Evolutionary conservation across 345 rosid species (phyloP).

Genomic region (Clarkia xantiana): DNA sequence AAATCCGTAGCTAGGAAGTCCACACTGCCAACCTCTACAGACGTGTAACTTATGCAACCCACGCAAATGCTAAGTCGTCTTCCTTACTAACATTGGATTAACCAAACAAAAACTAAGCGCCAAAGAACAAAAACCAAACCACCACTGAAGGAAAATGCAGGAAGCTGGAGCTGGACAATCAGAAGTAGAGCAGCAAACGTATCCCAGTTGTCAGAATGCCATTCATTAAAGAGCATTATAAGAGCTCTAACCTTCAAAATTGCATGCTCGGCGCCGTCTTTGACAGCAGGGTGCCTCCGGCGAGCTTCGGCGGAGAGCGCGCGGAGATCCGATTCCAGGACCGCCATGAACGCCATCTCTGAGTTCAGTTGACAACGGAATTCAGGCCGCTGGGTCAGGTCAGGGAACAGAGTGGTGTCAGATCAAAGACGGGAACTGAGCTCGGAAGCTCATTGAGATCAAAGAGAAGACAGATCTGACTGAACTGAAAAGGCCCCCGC

Average conservation of each 20-base stretch:
- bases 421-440: conserved; percentile 1
- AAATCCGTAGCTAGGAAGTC: no score
- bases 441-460: conserved; percentile 1
- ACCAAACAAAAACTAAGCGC: no score
- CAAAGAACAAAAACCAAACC: no score
- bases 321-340: conserved; percentile 91
- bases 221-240: background rate
- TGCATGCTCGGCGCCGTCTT: conserved; percentile 94
- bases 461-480: background rate
- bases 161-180: no score
- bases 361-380: background rate
- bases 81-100: no score
- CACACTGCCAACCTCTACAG: no score
- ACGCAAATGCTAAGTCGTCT: no score
- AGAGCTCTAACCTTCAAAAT: conserved; percentile 48
- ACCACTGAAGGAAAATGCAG: no score
- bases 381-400: background rate
- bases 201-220: background rate
- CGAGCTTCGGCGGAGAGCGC: conserved; percentile 97
- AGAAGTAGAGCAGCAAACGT: background rate
- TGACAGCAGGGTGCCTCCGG: conserved; percentile 80
- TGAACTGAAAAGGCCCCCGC: background rate
- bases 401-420: background rate
- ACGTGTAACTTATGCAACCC: no score
- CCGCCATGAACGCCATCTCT: conserved; percentile 83